Conservation (phyloP, 495 filamentous ascomycete genomes). For the Evansstolkia leycettana region DNA sequence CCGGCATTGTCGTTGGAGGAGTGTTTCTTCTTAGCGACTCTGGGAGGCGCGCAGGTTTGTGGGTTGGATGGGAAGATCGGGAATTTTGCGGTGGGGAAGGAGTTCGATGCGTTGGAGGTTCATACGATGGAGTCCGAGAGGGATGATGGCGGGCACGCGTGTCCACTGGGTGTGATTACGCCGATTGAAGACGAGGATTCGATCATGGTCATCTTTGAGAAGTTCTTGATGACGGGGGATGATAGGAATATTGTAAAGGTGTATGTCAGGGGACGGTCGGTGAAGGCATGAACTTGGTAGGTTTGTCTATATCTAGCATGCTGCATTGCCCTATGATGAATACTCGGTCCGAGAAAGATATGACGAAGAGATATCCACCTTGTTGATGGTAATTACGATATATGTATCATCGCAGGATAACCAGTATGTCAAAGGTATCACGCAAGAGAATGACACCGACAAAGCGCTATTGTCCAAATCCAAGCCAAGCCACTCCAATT, state of each 20-base stretch:
- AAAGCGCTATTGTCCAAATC: no score
- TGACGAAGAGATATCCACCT: no score
- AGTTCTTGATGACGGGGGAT: constrained; percentile 55
- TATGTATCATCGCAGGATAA: no score
- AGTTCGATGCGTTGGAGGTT: constrained; percentile 53
- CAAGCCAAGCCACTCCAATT: no score
- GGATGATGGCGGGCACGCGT: no score
- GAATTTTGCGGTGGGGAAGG: constrained; percentile 45
- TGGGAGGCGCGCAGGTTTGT: constrained; percentile 50
- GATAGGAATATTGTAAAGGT: constrained; percentile 49
- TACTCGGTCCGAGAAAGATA: no score
- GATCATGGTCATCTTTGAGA: constrained; percentile 40
- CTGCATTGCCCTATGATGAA: no score
- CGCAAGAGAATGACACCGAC: no score
- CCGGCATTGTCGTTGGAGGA: constrained; percentile 37
- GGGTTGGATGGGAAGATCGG: constrained; percentile 43
- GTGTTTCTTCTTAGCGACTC: constrained; percentile 48
- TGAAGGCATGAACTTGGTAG: no score
- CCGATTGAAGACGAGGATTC: constrained; percentile 40
- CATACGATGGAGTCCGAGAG: constrained; percentile 19
- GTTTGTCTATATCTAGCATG: no score
- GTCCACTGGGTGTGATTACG: constrained; percentile 31
- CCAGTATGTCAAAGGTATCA: no score
- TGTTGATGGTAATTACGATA: no score
- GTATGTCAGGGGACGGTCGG: constrained; percentile 41